Evolutionary conservation across 768 basidiomycete genomes (phyloP).

Genomic region (Termitomyces sp.): DNA sequence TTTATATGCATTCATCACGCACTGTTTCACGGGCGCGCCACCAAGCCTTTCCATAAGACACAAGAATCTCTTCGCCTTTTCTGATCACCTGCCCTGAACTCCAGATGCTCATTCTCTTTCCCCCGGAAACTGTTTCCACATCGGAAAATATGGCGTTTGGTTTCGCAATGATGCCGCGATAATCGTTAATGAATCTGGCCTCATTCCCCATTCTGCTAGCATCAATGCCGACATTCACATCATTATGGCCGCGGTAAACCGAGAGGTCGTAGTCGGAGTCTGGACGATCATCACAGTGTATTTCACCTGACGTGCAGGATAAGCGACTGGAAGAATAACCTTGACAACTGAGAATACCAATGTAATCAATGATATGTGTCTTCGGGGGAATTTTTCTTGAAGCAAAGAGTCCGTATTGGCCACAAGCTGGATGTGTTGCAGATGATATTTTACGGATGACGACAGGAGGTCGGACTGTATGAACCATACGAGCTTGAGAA

Average conservation of each 20-base stretch:
- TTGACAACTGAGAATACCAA: conserved; percentile 27
- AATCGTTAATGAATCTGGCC: conserved; percentile 88
- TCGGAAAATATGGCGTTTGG: conserved; percentile 74
- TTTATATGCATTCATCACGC: not conserved
- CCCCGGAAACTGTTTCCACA: conserved; percentile 43
- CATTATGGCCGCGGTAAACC: conserved; percentile 53
- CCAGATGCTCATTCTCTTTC: conserved; percentile 76
- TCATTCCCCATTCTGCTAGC: conserved; percentile 77
- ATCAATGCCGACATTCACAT: conserved; percentile 70
- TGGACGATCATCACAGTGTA: conserved; percentile 72
- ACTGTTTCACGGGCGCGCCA: conserved; percentile 48
- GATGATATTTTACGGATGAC: conserved; percentile 52
- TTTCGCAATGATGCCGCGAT: conserved; percentile 62
- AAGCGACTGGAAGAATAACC: not conserved
- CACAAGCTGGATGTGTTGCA: conserved; percentile 64
- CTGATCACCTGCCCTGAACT: conserved; percentile 50
- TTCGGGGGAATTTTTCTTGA: conserved; percentile 59
- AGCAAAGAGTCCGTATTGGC: conserved; percentile 81
- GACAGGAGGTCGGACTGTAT: conserved; percentile 27
- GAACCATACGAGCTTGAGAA: not conserved
- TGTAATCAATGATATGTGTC: conserved; percentile 72
- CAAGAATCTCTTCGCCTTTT: conserved; percentile 81
- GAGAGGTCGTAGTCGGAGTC: conserved; percentile 87
- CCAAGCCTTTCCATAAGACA: conserved; percentile 87
- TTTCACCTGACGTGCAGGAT: conserved; percentile 45